Evolutionary conservation across 805 yeast genomes (phyloP), one percentile per base, ranked within the genome.

Genomic region (Yarrowia yakushimensis): DNA sequence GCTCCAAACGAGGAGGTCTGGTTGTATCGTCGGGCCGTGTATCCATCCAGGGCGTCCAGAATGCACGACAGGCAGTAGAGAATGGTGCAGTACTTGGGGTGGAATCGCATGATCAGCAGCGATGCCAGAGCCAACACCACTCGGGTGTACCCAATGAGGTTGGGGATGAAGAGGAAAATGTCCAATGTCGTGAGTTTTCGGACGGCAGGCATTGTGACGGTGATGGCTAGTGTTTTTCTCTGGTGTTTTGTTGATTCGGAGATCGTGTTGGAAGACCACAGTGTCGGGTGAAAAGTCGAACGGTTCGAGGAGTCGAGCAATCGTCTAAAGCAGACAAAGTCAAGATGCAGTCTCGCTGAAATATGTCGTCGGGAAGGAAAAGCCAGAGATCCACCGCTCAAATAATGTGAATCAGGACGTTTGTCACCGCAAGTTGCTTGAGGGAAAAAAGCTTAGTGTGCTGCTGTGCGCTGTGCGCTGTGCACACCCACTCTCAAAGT

Each of bases 1-100:
- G 99, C 98, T 36, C 99, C 99, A 68, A 90, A 90, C 67, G 84
- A 82, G 31, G 97, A 89, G 15, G 96, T 87, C 74, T 94, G 99
- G 72, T 88, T 84, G 73, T 80, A 90, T 69, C 81, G 82, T 66
- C 99, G 82, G 4, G 99, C 99, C 63, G 97, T 96, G 62, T 87
- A 85, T 4, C 99, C 99, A 73, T 94, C 99, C 63, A 91, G 83
- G 0, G 99, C 99, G 75, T 94, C 99, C 66, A 94, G 78, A 63
- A 94, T 78, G 69, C 99, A 96, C 12, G 97, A 90, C 18, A 90
- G 78, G 15, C 96, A 87, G 72, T 94, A 94, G 46, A 91, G 77
- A 18, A 83, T 73, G 41, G 89, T 84, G 57, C 97, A 91, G 72
- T 81, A 80, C 63, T 86, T 76, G 20, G 97, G 99, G 73, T 90